A percentile compares a stretch with the other conserved stretches of the same genome.
phyloP scores from a whole-genome alignment of 2,329 filamentous ascomycete genomes.

The Torrubiellomyces zombiae region DNA sequence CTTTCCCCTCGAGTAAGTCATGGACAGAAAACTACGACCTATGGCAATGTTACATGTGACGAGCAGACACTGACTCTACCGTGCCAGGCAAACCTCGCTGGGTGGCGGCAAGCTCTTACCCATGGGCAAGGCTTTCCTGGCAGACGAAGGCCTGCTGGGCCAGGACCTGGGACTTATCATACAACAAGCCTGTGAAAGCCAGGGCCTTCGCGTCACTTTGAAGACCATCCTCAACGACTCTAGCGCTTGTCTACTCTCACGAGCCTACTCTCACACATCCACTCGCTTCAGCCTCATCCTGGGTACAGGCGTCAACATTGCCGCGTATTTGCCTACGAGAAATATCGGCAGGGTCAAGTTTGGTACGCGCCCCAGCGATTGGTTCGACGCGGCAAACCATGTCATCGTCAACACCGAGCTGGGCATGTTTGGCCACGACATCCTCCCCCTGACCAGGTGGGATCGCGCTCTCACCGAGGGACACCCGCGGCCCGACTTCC shows the following conservation, averaged over 20 bases:
- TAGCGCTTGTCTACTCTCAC: slow-evolving; percentile 47
- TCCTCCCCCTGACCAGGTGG: slow-evolving; percentile 45
- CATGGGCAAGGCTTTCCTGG: slow-evolving; percentile 52
- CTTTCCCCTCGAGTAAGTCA: slow-evolving; percentile 52
- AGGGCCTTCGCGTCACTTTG: slow-evolving; percentile 36
- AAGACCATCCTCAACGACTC: slow-evolving; percentile 51
- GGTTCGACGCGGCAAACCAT: slow-evolving; percentile 41
- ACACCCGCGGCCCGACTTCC: slow-evolving; percentile 41
- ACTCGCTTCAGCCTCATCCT: slow-evolving; percentile 49
- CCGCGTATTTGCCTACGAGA: slow-evolving; percentile 43
- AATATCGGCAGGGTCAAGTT: slow-evolving; percentile 40
- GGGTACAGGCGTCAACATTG: slow-evolving; percentile 51
- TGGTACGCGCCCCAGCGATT: slow-evolving; percentile 33
- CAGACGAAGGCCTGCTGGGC: slow-evolving; percentile 38
- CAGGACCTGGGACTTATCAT: slow-evolving; percentile 44
- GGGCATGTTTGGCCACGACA: slow-evolving; percentile 45
- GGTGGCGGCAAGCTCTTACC: slow-evolving; percentile 39
- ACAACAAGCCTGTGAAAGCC: slow-evolving; percentile 31
- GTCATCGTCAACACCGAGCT: slow-evolving; percentile 53
- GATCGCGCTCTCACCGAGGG: slow-evolving; percentile 33
- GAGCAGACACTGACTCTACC: slow-evolving; percentile 10
- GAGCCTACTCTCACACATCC: slow-evolving; percentile 40
- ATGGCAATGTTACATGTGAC: slow-evolving; percentile 3
- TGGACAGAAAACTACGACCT: no score
- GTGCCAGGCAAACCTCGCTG: slow-evolving; percentile 47